Evolutionary conservation across 805 yeast species (phyloP), one percentile per base, ranked within the genome.

Genomic region (Candida ulmi): DNA sequence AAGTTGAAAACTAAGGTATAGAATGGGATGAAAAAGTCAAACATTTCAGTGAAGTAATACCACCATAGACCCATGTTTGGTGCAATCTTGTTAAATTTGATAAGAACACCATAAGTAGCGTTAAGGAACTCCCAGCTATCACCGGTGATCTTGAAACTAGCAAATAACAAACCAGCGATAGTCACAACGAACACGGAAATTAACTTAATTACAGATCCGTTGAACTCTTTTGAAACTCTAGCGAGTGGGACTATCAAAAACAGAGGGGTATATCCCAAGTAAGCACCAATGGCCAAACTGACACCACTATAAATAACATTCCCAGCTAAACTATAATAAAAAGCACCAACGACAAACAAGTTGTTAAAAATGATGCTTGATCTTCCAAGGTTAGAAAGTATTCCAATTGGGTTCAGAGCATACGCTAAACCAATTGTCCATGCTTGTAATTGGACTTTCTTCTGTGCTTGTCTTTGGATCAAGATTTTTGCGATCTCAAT

Each of bases 21-120:
- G 54, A 93, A 88, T 17, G 86, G 79, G 23, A 82, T 73, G 69
- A 91, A 93, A 56, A 80, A 84, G 40, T 83, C 93, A 63, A 93
- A 93, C 78, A 93, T 85, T 61, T 93, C 99, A 31, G 91, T 84
- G 68, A 93, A 93, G 52, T 90, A 80, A 65, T 93, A 93, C 99
- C 99, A 93, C 99, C 99, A 93, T 17, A 93, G 67, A 1, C 99
- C 99, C 48, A 93, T 60, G 61, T 93, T 93, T 21, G 99, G 99
- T 5, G 80, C 71, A 44, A 88, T 76, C 46, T 87, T 90, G 29
- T 71, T 71, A 51, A 86, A 81, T 18, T 67, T 65, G 6, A 87
- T 54, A 6, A 74, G 61, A 4, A 77, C 68, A 13, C 82, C 79
- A 54, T 82, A 87, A 30, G 76, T 71, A 9, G 76, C 62, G 26